Evolutionary conservation across 306 rosid species (phyloP), one percentile per base, ranked within the genome.

Genomic region (Erythrophleum fordii): DNA sequence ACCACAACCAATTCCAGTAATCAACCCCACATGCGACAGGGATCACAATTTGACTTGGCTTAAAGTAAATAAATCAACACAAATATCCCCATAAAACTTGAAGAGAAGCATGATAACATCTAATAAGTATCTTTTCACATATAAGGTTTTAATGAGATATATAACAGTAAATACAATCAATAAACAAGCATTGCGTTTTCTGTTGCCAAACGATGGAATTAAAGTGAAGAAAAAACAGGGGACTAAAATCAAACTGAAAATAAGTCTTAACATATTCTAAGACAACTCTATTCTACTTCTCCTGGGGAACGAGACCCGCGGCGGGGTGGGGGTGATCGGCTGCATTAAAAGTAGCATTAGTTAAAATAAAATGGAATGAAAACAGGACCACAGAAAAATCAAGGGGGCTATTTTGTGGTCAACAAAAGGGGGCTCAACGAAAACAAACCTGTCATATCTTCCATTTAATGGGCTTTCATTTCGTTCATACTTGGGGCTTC

Each of bases 401-500:
- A 65, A 69, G n/a, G 4, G 0, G 25, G 25, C 28, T 20, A 17
- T 18, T 35, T 65, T 65, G 23, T 18, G 46, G 48, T 37, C 71
- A 65, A 9, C 46, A 42, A 58, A 35, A 11, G 65, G 46, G 45
- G 14, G 28, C 62, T 60, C 45, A n/a, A 7, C 66, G n/a, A 5
- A 26, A 26, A 59, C 82, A 77, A 64, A 90, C 93, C 95, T 92
- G 82, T 81, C 84, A 73, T 88, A 89, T 89, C 93, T 88, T 61
- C 91, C 89, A 81, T 88, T 84, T 44, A 79, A 64, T 41, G 94
- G 97, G 83, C 97, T 92, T 73, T 81, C 83, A 66, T 71, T 85
- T 55, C 90, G 85, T 17, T 90, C 93, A 83, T 87, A 88, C 67
- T 75, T 77, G 42, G 97, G 93, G 82, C 93, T 89, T 76, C 93